A percentile compares a stretch with the other conserved stretches of the same genome.
Evolutionary conservation across 2,329 filamentous ascomycete species (phyloP).

Genomic region (Aureobasidium uvarum): DNA sequence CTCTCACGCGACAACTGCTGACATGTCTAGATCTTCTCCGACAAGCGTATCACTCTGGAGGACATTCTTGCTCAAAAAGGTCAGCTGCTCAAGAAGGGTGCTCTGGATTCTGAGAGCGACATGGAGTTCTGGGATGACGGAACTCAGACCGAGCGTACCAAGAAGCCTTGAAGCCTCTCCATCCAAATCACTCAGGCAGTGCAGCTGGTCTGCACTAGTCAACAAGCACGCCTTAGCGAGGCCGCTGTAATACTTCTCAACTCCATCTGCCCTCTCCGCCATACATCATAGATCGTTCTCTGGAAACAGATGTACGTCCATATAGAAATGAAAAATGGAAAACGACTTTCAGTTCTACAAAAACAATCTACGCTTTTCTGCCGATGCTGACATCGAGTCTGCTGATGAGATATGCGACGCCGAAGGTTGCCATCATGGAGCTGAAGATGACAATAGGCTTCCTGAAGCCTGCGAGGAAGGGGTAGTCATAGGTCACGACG

Average conservation of each 20-base stretch:
- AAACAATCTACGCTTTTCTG: constrained; percentile 33
- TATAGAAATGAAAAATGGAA: constrained; percentile 9
- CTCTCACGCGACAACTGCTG: background rate
- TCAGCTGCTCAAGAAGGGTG: constrained; percentile 68
- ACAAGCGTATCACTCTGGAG: constrained; percentile 68
- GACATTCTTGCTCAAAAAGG: constrained; percentile 76
- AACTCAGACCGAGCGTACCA: constrained; percentile 19
- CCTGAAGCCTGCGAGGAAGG: constrained; percentile 68
- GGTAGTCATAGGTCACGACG: constrained; percentile 81
- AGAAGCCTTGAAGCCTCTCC: constrained; percentile 1
- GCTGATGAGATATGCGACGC: constrained; percentile 70
- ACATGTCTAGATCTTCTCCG: constrained; percentile 64
- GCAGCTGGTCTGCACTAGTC: constrained; percentile 23
- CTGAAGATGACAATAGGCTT: constrained; percentile 83
- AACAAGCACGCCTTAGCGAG: background rate
- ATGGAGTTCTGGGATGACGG: constrained; percentile 87
- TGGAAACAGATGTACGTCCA: background rate
- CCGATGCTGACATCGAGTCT: constrained; percentile 79
- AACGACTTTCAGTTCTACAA: constrained; percentile 22
- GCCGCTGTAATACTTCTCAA: constrained; percentile 10
- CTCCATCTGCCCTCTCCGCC: background rate
- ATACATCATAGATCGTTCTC: background rate
- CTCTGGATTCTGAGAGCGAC: constrained; percentile 73
- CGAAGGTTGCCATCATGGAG: constrained; percentile 71
- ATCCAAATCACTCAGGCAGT: background rate